Evolutionary conservation across 148 eudicot genomes (phyloP), one percentile per base, ranked within the genome.

Genomic region (Rhododendron simsii): DNA sequence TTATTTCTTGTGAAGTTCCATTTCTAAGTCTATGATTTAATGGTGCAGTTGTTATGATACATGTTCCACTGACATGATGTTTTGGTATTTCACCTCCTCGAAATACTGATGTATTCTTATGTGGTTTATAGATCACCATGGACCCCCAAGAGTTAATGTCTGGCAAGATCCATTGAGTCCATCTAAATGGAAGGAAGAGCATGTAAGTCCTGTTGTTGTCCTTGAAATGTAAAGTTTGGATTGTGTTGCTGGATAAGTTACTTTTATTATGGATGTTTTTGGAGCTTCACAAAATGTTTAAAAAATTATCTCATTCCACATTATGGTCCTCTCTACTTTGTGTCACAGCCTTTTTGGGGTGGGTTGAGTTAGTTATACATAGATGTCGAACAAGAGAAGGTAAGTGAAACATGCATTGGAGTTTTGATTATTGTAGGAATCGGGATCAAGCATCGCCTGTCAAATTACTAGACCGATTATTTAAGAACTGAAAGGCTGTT

Each of bases 171-270:
- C 98, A 82, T 86, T 90, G 93, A 95, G 88, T 86, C 98, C 98
- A 37, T 90, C 92, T 53, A 95, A 90, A 73, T 96, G 98, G 98
- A 96, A 93, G 92, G 98, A 96, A 91, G 96, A 96, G 83, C 95
- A 94, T 67, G 95, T 94, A 85, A 93, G 98, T 87, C 69, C 81
- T 80, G 81, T 88, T 51, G 45, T 59, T 86, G 41, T 74, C 16
- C 41, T 87, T 59, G 33, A 69, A 45, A 45, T 44, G 39, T 28
- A 2, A 28, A 83, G 20, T 83, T 45, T 28, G 16, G 3, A 15
- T 84, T 74, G 33, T 30, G 20, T 69, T 2, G 13, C 37, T 67
- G 37, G 51, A 83, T 83, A 23, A 35, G 41, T 57, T 81, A 35
- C 12, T 81, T 28, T 37, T 57, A 20, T 33, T 18, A 57, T 33